A percentile compares a stretch with the other conserved stretches of the same genome.
Evolutionary conservation across 352 stramenopile genomes (phyloP).

Genomic region (Plasmopara viticola): DNA sequence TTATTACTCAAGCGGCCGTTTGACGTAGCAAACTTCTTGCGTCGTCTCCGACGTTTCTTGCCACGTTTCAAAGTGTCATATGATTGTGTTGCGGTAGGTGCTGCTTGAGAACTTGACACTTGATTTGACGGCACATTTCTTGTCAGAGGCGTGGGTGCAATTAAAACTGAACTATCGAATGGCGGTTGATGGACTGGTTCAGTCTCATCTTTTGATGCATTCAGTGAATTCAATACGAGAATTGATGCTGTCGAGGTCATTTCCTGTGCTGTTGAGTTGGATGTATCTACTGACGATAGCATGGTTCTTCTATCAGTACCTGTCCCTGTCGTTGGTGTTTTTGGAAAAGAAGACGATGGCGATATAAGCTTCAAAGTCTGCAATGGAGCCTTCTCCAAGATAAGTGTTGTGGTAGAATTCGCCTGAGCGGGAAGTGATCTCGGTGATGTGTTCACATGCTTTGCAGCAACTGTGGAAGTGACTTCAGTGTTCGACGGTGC

Average conservation of each 20-base stretch:
- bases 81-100: neutral
- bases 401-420: neutral
- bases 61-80: slow-evolving; percentile 9
- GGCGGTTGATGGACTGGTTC: slow-evolving; percentile 1
- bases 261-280: neutral
- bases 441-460: neutral
- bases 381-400: neutral
- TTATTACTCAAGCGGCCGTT: slow-evolving; percentile 8
- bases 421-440: neutral
- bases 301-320: neutral
- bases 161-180: neutral
- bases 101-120: slow-evolving; percentile 5
- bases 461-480: neutral
- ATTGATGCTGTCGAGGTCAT: neutral
- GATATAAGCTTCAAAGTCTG: neutral
- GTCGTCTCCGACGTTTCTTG: slow-evolving; percentile 28
- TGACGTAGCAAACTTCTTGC: slow-evolving; percentile 4
- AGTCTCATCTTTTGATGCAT: neutral
- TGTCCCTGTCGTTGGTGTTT: neutral
- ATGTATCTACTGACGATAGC: slow-evolving; percentile 1
- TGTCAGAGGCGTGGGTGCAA: slow-evolving; percentile 3
- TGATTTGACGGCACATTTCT: neutral
- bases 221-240: neutral
- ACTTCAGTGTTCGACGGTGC: slow-evolving; percentile 2
- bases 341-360: neutral